A percentile compares a stretch with the other conserved stretches of the same genome.
These are phyloP conservation scores for Apostasia shenzhenica DNA, from an alignment of 106 monocot genomes.

Conservation along the genomic window DNA sequence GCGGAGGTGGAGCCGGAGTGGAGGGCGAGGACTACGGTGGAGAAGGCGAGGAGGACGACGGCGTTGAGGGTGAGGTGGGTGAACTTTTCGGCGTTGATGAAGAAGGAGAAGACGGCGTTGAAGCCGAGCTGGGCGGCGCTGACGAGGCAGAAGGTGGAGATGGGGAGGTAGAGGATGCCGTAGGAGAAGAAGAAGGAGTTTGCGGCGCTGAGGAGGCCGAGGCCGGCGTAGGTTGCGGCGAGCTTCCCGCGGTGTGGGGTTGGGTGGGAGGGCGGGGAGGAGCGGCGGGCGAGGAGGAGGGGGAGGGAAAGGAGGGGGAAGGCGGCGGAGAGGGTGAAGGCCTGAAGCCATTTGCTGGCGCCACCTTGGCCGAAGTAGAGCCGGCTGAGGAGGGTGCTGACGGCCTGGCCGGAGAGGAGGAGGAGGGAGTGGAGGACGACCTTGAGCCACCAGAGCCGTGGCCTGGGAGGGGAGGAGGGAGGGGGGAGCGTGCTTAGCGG, in stretches of 20 bases:
- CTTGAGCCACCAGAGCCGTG: conserved; percentile 23
- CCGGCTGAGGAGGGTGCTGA: conserved; percentile 28
- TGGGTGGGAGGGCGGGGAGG: neutral
- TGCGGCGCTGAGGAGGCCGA: conserved; percentile 32
- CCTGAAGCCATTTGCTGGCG: conserved; percentile 33
- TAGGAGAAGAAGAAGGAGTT: conserved; percentile 49
- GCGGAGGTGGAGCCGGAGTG: conserved; percentile 6
- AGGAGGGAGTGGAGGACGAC: conserved; percentile 17
- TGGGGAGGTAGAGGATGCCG: conserved; percentile 42
- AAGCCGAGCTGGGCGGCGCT: conserved; percentile 45
- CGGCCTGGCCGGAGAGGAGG: conserved; percentile 31
- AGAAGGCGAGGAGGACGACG: conserved; percentile 30
- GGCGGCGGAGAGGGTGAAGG: conserved; percentile 23
- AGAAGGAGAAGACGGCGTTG: conserved; percentile 43
- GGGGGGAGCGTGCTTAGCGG: neutral
- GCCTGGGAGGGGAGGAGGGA: neutral
- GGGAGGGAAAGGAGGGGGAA: conserved; percentile 29
- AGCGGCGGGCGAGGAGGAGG: conserved; percentile 8
- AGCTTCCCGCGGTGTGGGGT: conserved; percentile 3
- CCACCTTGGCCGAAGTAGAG: conserved; percentile 49
- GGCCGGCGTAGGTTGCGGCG: conserved; percentile 5
- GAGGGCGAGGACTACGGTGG: conserved; percentile 27
- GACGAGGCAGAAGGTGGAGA: conserved; percentile 42
- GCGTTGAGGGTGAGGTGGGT: conserved; percentile 35
- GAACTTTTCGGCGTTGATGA: conserved; percentile 39